phyloP scores from a whole-genome alignment of 2,329 filamentous ascomycete genomes.

The Fusarium circinatum region DNA sequence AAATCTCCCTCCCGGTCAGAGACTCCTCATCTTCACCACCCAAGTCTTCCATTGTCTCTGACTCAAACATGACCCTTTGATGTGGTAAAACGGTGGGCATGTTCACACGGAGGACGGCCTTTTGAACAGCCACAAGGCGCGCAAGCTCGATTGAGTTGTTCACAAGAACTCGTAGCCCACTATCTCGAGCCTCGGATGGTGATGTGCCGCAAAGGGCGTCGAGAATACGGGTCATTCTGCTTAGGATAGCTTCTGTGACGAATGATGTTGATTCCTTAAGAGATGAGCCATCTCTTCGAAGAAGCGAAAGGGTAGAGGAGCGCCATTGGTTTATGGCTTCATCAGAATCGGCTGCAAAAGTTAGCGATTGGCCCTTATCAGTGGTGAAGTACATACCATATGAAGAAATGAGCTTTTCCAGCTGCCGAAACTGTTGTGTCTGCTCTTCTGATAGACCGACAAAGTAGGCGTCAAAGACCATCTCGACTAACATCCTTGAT shows the following conservation, averaged over 20 bases:
- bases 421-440: constrained; percentile 59
- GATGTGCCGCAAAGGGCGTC: constrained; percentile 58
- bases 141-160: constrained; percentile 65
- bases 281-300: constrained; percentile 63
- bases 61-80: constrained; percentile 66
- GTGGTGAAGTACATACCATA: constrained; percentile 34
- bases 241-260: constrained; percentile 56
- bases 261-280: constrained; percentile 58
- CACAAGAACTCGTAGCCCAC: constrained; percentile 64
- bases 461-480: constrained; percentile 71
- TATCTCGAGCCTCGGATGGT: constrained; percentile 58
- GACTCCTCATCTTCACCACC: constrained; percentile 69
- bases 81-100: constrained; percentile 66
- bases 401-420: constrained; percentile 52
- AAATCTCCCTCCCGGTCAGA: constrained; percentile 63
- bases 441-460: constrained; percentile 69
- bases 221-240: constrained; percentile 60
- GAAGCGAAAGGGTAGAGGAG: constrained; percentile 68
- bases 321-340: constrained; percentile 74
- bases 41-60: constrained; percentile 72
- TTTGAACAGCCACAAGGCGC: constrained; percentile 66
- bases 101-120: constrained; percentile 64
- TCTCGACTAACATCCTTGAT: constrained; percentile 68
- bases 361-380: background rate
- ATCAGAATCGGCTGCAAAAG: constrained; percentile 52